Base-by-base conservation (phyloP, 2,329 filamentous ascomycete genomes). In the Eutypa lata region DNA sequence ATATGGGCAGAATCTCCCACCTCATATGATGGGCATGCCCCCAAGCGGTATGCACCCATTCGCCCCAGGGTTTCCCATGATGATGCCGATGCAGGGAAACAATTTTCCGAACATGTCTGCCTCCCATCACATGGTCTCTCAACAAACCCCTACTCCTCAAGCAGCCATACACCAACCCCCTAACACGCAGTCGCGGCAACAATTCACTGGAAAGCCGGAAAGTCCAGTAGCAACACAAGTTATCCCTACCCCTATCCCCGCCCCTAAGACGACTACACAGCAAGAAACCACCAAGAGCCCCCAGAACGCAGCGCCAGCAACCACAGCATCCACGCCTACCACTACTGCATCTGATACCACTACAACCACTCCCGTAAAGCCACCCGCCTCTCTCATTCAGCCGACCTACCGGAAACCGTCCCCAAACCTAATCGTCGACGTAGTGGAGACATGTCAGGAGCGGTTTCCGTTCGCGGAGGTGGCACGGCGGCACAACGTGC, bases 391-490 rank as follows among this genome's bases (percentile, higher is more conserved):
- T 24, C 62, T 68, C 21, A 63, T 62, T 26, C 61, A 65, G 24
- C 60, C 60, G 2, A 68, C 58, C 31, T 66, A 68, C 42, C 68
- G 67, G 24, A 74, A 72, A 52, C 70, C 67, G 37, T 70, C 63
- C 21, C 64, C 63, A 2, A 68, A 67, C 53, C 68, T 77, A 22
- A 73, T 78, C 37, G 73, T 78, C 22, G 77, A 80, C 60, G 72
- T 80, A 21, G 76, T 76, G 3, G 73, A 79, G 59, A 78, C 76
- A 0, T 74, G 74, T 43, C 71, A 77, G 59, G 69, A 71, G 47
- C 64, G 64, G 3, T 77, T 79, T 48, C 77, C 77, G 3, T 78
- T 77, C 48, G 70, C 70, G 3, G 70, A 71, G 31, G 68, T 80
- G 3, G 77, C 77, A 2, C 67, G 70, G 49, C 69, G 76, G 19